Percentiles rank a stretch among this genome's conserved stretches.
Evolutionary conservation across 495 filamentous ascomycete genomes (phyloP).

Genomic region (Penicillium flavigenum): DNA sequence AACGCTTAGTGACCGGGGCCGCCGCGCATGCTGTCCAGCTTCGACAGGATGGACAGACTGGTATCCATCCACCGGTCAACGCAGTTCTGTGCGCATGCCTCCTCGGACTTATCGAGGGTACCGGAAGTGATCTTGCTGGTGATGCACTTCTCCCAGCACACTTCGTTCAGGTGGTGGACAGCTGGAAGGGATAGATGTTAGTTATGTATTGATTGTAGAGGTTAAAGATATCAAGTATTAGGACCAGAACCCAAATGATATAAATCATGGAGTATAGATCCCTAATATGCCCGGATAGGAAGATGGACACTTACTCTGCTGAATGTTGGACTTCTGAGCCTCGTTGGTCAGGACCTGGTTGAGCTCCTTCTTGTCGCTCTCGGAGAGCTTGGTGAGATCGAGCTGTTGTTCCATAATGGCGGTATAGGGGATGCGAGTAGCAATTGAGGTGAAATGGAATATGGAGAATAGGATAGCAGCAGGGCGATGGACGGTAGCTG

Average conservation of each 20-base stretch:
- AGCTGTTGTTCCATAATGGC: slow-evolving; percentile 42
- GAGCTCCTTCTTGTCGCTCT: slow-evolving; percentile 82
- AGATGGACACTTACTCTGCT: slow-evolving; percentile 62
- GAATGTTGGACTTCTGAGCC: slow-evolving; percentile 74
- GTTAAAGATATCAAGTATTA: background rate
- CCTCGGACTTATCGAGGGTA: slow-evolving; percentile 71
- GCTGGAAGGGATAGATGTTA: slow-evolving; percentile 43
- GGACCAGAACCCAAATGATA: no score
- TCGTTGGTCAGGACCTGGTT: slow-evolving; percentile 78
- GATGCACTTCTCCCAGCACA: slow-evolving; percentile 92
- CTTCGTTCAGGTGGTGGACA: slow-evolving; percentile 79
- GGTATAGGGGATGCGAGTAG: background rate
- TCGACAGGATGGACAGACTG: slow-evolving; percentile 74
- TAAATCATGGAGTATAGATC: background rate
- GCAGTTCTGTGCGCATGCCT: slow-evolving; percentile 83
- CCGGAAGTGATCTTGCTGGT: slow-evolving; percentile 62
- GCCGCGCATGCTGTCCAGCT: slow-evolving; percentile 65
- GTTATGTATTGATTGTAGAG: slow-evolving; percentile 2
- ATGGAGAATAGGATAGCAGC: background rate
- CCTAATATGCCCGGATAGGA: slow-evolving; percentile 1
- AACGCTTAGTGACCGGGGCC: slow-evolving; percentile 29
- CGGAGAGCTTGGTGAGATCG: slow-evolving; percentile 72
- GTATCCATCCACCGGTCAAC: slow-evolving; percentile 91
- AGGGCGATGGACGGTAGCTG: slow-evolving; percentile 7
- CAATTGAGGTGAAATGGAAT: slow-evolving; percentile 6